A percentile compares a stretch with the other conserved stretches of the same genome.
Evolutionary conservation across 2,329 filamentous ascomycete genomes (phyloP).

Genomic region (Dendryphion nanum): DNA sequence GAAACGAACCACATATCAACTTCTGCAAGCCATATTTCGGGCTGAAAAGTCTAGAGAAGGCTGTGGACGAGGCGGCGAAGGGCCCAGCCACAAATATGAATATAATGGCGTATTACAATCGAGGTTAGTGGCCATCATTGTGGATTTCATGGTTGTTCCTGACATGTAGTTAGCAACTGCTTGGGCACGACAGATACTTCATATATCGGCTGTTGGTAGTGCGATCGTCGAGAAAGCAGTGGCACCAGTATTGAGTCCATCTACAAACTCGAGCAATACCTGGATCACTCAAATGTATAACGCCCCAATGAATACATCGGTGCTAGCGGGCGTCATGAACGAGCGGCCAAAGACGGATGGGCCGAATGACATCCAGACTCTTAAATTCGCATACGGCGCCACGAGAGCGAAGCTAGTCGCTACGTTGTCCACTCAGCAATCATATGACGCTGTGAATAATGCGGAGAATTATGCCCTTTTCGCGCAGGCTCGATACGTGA

Average conservation of each 20-base stretch:
- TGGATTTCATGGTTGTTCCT: too few species aligned
- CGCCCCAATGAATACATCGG: constrained; percentile 32
- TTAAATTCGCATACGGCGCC: constrained; percentile 35
- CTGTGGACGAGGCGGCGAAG: constrained; percentile 21
- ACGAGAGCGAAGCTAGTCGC: constrained; percentile 32
- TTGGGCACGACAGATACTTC: constrained; percentile 38
- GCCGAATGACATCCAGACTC: constrained; percentile 17
- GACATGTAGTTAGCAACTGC: constrained; percentile 24
- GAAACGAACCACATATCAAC: constrained; percentile 34
- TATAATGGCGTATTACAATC: constrained; percentile 32
- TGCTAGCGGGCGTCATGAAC: constrained; percentile 31
- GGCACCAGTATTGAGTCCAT: constrained; percentile 8
- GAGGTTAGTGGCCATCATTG: constrained; percentile 17
- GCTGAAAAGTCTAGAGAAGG: constrained; percentile 21
- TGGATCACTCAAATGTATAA: constrained; percentile 18
- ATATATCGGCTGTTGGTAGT: constrained; percentile 27
- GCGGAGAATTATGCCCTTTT: constrained; percentile 36
- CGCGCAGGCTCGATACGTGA: constrained; percentile 30
- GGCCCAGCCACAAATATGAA: constrained; percentile 22
- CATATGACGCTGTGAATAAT: constrained; percentile 34
- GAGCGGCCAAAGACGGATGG: constrained; percentile 18
- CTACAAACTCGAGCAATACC: constrained; percentile 15
- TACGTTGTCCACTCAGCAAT: constrained; percentile 27
- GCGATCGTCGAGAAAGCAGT: constrained; percentile 22
- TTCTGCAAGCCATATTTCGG: constrained; percentile 32